Evolutionary conservation across 768 basidiomycete species (phyloP).

Genomic region (Tricholomella constricta): DNA sequence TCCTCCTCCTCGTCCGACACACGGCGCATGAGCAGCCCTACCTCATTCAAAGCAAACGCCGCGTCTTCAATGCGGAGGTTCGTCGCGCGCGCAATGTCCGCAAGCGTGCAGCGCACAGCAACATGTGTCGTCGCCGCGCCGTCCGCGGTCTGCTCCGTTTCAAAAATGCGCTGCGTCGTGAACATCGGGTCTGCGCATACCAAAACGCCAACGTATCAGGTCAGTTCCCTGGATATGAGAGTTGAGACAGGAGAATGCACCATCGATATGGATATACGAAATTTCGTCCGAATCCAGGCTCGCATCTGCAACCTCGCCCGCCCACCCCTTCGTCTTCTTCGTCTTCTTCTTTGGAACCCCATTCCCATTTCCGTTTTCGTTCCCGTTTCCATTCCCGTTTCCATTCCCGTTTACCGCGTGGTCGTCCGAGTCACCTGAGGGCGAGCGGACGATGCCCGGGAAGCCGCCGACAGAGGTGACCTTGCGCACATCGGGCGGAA

Average conservation of each 20-base stretch:
- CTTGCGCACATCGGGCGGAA: conserved; percentile 54
- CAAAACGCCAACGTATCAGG: background rate
- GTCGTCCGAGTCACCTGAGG: conserved; percentile 28
- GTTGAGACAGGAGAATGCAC: conserved; percentile 29
- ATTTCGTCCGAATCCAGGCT: conserved; percentile 27
- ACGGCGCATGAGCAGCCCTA: conserved; percentile 66
- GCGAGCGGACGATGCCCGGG: conserved; percentile 40
- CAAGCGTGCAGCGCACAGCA: conserved; percentile 69
- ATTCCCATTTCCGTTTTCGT: conserved; percentile 11
- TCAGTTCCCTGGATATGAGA: background rate
- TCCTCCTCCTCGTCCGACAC: conserved; percentile 31
- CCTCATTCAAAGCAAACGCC: conserved; percentile 86
- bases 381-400: background rate
- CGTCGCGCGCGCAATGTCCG: conserved; percentile 75
- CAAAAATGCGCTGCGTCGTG: conserved; percentile 54
- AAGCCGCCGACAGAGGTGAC: conserved; percentile 47
- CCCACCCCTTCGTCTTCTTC: conserved; percentile 68
- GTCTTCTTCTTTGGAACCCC: conserved; percentile 40
- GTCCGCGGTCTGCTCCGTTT: conserved; percentile 58
- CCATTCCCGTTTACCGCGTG: background rate
- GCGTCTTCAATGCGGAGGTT: conserved; percentile 84
- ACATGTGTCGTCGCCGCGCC: conserved; percentile 75
- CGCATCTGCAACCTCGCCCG: conserved; percentile 61
- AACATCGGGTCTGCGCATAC: conserved; percentile 49
- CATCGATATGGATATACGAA: conserved; percentile 39